Base-by-base conservation (phyloP, 1,284 basidiomycete genomes). In the Acaromyces ingoldii region DNA sequence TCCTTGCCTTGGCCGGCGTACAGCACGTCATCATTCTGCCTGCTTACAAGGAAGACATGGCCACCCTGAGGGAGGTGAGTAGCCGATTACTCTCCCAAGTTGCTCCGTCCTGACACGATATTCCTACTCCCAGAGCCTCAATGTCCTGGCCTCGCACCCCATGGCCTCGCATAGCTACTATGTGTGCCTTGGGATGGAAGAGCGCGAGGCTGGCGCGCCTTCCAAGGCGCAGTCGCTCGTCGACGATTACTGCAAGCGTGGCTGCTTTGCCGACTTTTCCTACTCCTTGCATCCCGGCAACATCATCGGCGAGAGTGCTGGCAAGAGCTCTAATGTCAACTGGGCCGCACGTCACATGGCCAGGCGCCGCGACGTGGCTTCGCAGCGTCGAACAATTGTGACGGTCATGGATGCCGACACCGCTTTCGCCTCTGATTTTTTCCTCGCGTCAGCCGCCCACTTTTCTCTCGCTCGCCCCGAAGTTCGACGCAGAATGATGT, bases 381-480 rank as follows among this genome's bases (percentile, higher is more conserved):
- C 4, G 22, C 21, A 22, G 5, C n/a, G n/a, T n/a, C 44, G 28
- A 38, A 63, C 55, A 19, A 60, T 75, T 31, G 40, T 73, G 25
- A 72, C 72, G 6, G 62, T 73, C 7, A 66, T 75, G 45, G 73
- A 75, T 51, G 57, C 62, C 21, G 73, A 75, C 55, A 74, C 73
- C 37, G 62, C 61, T 17, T 70, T 75, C 41, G 72, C 73, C n/a
- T 65, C 70, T 5, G 73, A 75, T 56, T 75, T 70, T 60, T 75
- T 75, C 55, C 55, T 67, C 13, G 51, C 65, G 15, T 57, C 65
- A 21, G 64, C 62, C 19, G 67, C 63, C 58, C 63, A 72, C 46
- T 75, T 58, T 49, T 63, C 70, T 15, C 56, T 72, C 9, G 62
- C 61, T 11, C 39, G 65, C 5, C 42, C 67, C 15, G 54, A 61